Percentiles rank a stretch among this genome's conserved stretches.
Evolutionary conservation across 257 asterid genomes (phyloP).

Genomic region (Verbascum thapsus): DNA sequence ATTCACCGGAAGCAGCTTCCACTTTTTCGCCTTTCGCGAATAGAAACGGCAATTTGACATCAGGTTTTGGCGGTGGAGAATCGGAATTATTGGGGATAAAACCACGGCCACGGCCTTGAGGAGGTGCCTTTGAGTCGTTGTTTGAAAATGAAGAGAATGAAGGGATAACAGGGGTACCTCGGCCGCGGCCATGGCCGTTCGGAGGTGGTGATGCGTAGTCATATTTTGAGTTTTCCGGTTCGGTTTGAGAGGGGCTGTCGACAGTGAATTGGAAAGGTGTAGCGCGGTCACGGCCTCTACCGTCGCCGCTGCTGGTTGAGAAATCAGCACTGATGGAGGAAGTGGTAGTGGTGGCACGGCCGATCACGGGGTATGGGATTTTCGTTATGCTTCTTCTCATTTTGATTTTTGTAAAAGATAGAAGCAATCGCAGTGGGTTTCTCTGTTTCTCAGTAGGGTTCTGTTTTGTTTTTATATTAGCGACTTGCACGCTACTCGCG

Average conservation of each 20-base stretch:
- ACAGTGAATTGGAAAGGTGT: slow-evolving; percentile 35
- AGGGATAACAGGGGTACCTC: slow-evolving; percentile 51
- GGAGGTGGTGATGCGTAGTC: slow-evolving; percentile 35
- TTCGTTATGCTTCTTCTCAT: slow-evolving; percentile 70
- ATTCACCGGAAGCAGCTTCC: slow-evolving; percentile 24
- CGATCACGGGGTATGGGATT: slow-evolving; percentile 47
- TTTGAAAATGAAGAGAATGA: slow-evolving; percentile 42
- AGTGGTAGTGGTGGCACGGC: slow-evolving; percentile 41
- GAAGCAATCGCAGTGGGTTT: too few relatives aligned
- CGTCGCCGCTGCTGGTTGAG: slow-evolving; percentile 53
- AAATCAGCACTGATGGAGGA: slow-evolving; percentile 45
- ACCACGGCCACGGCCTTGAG: slow-evolving; percentile 55
- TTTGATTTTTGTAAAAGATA: background rate
- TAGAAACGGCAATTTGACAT: slow-evolving; percentile 26
- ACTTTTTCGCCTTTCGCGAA: slow-evolving; percentile 34
- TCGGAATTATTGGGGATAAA: slow-evolving; percentile 27
- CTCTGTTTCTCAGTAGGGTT: too few relatives aligned
- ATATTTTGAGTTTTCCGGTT: slow-evolving; percentile 33
- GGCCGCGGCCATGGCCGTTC: slow-evolving; percentile 68
- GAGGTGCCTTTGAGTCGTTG: slow-evolving; percentile 29
- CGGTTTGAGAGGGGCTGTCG: slow-evolving; percentile 29
- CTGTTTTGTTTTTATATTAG: too few relatives aligned
- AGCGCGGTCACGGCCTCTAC: slow-evolving; percentile 64
- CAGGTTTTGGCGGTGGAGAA: slow-evolving; percentile 32
- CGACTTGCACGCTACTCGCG: too few relatives aligned